Evolutionary conservation across 176 grass and related monocot species (phyloP), one percentile per base, ranked within the genome.

Genomic region (Dactylis glomerata): DNA sequence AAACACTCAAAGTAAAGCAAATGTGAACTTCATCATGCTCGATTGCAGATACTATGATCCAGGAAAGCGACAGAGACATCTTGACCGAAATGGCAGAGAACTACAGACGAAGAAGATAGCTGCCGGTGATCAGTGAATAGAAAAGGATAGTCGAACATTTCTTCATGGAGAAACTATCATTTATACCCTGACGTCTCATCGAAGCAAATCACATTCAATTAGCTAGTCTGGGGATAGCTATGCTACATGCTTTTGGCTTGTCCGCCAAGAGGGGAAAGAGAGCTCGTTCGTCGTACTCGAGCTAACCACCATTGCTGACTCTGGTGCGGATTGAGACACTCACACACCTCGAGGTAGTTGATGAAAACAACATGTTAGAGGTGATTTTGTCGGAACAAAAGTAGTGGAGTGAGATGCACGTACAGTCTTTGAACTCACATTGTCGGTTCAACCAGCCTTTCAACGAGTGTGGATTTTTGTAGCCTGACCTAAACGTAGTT

Each of bases 301-400:
- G 79, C 64, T 72, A 86, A 82, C 88, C 34, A 86, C 79, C 45
- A 0, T 5, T 16, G 79, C 63, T 66, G 79, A 79, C 79, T 38
- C 55, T 56, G 56, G 73, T 86, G 64, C 14, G 28, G 88, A 90
- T 57, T 72, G 10, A 46, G 88, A 90, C 88, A 65, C 73, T 62
- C 78, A 65, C 64, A 65, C 64, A n/a, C 88, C 73, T 59, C 64
- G 84, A 66, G 79, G 54, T 64, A 47, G 88, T 73, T 86, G 84
- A 41, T 56, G 84, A 90, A 73, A 86, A 73, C 65, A 66, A 79
- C 64, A 5, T 42, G 70, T n/a, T 82, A 86, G 64, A 78, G 64
- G 54, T 77, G 14, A 23, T 45, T 45, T 69, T 37, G 19, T 74
- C 24, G 59, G 59, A 30, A 17, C 11, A 17, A 23, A 89, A 52